Base-by-base conservation (phyloP, 352 stramenopile genomes). In the Nothophytophthora sp. region DNA sequence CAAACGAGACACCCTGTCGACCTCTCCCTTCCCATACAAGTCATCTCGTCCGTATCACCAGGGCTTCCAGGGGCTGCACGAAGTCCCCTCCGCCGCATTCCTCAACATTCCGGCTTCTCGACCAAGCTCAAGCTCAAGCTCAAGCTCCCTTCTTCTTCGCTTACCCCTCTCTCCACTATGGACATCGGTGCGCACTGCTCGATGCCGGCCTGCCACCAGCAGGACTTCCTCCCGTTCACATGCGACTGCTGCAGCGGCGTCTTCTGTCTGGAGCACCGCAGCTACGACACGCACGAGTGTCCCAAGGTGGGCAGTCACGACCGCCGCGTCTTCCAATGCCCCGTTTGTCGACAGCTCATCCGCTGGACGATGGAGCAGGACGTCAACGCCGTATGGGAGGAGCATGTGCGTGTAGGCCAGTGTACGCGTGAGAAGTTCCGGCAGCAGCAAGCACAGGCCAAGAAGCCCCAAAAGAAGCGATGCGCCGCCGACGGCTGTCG, bases 201-300 rank as follows among this genome's bases (percentile, higher is more conserved):
- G 34, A 61, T 88, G 5, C 65, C 67, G 9, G 63, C 73, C 13
- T 93, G 82, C 49, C 63, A 81, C 39, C 82, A 93, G 54, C 68
- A 86, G 55, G 86, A 96, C 54, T 96, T 96, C 48, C 63, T 96
- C 23, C 86, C 86, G 3, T 96, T 96, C 64, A 79, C 61, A 25
- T 96, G 86, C 63, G 82, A 96, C 65, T 92, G 83, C 53, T 96
- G 86, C 67, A 41, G 41, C 22, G 69, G 70, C 42, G 61, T 93
- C 38, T 96, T 93, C 51, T 96, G 86, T 54, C 75, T 96, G n/a
- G 67, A 82, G 12, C 86, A 96, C 50, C 83, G 86, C 45, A 90
- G 69, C 41, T 92, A 94, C 51, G 68, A 84, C 48, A 65, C 70
- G 8, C 86, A 96, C 65, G 65, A 67, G 41, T 96, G 86, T 37